Conservation (phyloP, 2,329 filamentous ascomycete species). For the Raffaelea ambrosiae region DNA sequence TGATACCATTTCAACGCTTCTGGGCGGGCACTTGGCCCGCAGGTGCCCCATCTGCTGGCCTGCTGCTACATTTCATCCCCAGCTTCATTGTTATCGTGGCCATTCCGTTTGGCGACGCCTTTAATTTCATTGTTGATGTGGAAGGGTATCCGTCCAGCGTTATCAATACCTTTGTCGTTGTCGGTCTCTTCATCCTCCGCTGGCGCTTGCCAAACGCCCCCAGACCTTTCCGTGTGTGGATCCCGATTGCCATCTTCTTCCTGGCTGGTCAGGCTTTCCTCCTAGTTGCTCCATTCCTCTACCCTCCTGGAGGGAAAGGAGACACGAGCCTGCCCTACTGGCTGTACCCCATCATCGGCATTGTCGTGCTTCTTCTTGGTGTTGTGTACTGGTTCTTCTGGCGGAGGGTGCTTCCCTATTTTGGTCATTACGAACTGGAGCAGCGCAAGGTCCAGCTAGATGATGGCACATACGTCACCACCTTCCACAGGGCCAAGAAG, state of each 20-base stretch:
- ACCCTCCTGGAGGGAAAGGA: constrained; percentile 35
- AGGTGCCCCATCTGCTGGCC: constrained; percentile 50
- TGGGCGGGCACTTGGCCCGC: constrained; percentile 60
- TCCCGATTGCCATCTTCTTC: constrained; percentile 41
- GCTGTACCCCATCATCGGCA: constrained; percentile 32
- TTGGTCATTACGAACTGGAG: constrained; percentile 43
- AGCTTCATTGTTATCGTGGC: constrained; percentile 44
- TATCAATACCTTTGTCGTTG: constrained; percentile 45
- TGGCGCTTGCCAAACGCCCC: constrained; percentile 33
- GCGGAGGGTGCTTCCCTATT: constrained; percentile 20
- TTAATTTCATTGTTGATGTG: constrained; percentile 51
- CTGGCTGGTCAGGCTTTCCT: constrained; percentile 30
- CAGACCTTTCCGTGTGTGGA: constrained; percentile 44
- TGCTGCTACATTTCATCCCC: constrained; percentile 58
- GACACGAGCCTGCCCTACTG: constrained; percentile 29
- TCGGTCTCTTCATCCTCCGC: constrained; percentile 24
- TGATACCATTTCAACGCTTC: constrained; percentile 52
- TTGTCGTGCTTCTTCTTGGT: constrained; percentile 26
- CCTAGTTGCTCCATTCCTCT: constrained; percentile 32
- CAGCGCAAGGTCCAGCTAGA: constrained; percentile 14
- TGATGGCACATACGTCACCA: constrained; percentile 18
- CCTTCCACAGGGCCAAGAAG: constrained; percentile 10
- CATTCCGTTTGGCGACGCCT: constrained; percentile 38
- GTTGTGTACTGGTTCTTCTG: constrained; percentile 24
- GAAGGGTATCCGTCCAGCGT: constrained; percentile 34